phyloP scores from a whole-genome alignment of 805 yeast genomes.

The Cyberlindnera suaveolens region DNA sequence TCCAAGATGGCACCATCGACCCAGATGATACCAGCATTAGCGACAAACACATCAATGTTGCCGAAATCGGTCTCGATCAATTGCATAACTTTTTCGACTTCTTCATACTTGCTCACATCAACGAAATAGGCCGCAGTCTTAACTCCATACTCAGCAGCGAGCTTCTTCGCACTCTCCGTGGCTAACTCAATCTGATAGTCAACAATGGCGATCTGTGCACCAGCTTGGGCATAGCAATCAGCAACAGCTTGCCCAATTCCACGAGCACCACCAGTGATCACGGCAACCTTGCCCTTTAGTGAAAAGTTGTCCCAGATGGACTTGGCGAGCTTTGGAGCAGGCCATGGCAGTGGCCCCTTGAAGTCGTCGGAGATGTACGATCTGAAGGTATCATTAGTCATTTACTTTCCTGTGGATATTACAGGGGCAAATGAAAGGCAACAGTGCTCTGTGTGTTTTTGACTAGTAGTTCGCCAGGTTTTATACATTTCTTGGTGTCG shows the following conservation, averaged over 20 bases:
- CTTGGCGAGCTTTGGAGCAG: constrained; percentile 44
- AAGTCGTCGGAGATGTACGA: constrained; percentile 22
- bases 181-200: constrained; percentile 29
- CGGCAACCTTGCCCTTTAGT: constrained; percentile 75
- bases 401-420: background rate
- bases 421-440: too few species aligned
- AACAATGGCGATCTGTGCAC: constrained; percentile 65
- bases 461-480: too few species aligned
- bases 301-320: constrained; percentile 65
- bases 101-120: constrained; percentile 23
- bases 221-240: constrained; percentile 79
- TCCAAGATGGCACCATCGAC: constrained; percentile 52
- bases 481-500: too few species aligned
- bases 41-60: constrained; percentile 74
- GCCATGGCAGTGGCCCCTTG: constrained; percentile 40
- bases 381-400: constrained; percentile 12
- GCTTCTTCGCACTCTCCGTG: constrained; percentile 51
- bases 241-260: constrained; percentile 84
- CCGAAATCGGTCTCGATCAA: constrained; percentile 58
- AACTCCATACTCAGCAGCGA: constrained; percentile 54
- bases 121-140: constrained; percentile 46
- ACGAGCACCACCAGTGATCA: constrained; percentile 78
- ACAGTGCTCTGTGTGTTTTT: too few species aligned
- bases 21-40: constrained; percentile 90
- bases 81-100: constrained; percentile 23